Evolutionary conservation across 495 filamentous ascomycete species (phyloP).

Genomic region (Xylaria venustula): DNA sequence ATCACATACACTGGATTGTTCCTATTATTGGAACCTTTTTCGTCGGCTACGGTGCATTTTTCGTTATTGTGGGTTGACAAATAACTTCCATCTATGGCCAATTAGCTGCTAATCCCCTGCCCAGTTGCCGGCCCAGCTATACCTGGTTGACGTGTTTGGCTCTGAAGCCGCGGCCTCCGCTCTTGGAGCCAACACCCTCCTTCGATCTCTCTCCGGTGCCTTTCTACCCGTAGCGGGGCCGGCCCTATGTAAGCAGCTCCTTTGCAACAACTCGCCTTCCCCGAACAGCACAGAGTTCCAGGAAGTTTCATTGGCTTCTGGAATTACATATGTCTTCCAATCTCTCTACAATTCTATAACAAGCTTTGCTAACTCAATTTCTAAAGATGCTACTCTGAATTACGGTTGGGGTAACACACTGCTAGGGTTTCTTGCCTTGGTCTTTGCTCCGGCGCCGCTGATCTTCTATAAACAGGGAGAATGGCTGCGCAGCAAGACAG

Average conservation of each 20-base stretch:
- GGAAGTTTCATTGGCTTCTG: too few species aligned
- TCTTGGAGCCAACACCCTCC: conserved; percentile 51
- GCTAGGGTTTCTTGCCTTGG: conserved; percentile 37
- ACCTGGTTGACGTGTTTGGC: conserved; percentile 59
- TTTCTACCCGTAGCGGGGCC: conserved; percentile 49
- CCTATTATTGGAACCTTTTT: conserved; percentile 45
- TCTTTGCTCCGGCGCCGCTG: conserved; percentile 35
- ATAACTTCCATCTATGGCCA: too few species aligned
- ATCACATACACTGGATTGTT: conserved; percentile 44
- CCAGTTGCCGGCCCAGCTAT: conserved; percentile 47
- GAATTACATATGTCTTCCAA: too few species aligned
- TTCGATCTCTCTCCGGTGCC: conserved; percentile 52
- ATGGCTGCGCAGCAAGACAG: conserved; percentile 3
- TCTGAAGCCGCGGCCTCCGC: conserved; percentile 56
- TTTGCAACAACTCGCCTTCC: background rate
- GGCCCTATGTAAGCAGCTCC: conserved; percentile 29
- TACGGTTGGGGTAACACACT: conserved; percentile 50
- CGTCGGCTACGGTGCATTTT: conserved; percentile 46
- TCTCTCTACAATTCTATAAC: too few species aligned
- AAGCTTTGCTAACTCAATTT: background rate
- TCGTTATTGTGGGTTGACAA: conserved; percentile 27
- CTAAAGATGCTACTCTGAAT: conserved; percentile 30
- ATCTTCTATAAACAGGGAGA: conserved; percentile 44
- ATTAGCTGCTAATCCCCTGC: background rate
- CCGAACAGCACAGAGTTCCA: background rate